Evolutionary conservation across 352 stramenopile species (phyloP).

Genomic region (Sclerospora graminicola): DNA sequence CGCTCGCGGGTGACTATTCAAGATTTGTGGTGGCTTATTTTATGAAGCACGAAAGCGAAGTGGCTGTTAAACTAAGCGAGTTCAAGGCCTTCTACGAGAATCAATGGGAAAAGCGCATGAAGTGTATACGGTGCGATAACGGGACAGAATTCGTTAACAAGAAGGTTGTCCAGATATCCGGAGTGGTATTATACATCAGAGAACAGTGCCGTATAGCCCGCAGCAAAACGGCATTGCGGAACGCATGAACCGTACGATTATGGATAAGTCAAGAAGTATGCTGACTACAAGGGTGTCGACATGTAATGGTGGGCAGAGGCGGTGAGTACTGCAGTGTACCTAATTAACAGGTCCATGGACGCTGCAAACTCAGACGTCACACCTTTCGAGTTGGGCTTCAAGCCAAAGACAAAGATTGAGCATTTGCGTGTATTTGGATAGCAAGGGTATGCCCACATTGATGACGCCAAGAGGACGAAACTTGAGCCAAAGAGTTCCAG

Average conservation of each 20-base stretch:
- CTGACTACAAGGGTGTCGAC: conserved; percentile 16
- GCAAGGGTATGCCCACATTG: conserved; percentile 19
- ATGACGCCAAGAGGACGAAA: neutral
- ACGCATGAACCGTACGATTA: conserved; percentile 4
- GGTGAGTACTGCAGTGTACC: conserved; percentile 1
- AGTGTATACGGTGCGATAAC: conserved; percentile 18
- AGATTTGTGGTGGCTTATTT: neutral
- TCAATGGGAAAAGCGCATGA: conserved; percentile 12
- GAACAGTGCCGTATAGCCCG: conserved; percentile 5
- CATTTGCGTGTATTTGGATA: conserved; percentile 20
- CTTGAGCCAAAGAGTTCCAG: neutral
- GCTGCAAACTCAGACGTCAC: neutral
- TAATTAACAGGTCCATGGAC: conserved; percentile 10
- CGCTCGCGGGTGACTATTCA: neutral
- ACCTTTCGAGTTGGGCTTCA: conserved; percentile 13
- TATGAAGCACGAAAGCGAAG: no score
- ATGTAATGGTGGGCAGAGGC: no score
- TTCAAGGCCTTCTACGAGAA: conserved; percentile 4
- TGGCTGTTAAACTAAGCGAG: no score
- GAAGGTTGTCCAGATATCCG: no score
- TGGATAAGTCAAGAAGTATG: conserved; percentile 4
- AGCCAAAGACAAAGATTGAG: conserved; percentile 2
- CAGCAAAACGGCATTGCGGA: conserved; percentile 13
- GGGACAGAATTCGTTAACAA: conserved; percentile 20
- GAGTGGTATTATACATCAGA: conserved; percentile 12